phyloP scores from a whole-genome alignment of 2,329 filamentous ascomycete species.

The Talaromyces piceae region DNA sequence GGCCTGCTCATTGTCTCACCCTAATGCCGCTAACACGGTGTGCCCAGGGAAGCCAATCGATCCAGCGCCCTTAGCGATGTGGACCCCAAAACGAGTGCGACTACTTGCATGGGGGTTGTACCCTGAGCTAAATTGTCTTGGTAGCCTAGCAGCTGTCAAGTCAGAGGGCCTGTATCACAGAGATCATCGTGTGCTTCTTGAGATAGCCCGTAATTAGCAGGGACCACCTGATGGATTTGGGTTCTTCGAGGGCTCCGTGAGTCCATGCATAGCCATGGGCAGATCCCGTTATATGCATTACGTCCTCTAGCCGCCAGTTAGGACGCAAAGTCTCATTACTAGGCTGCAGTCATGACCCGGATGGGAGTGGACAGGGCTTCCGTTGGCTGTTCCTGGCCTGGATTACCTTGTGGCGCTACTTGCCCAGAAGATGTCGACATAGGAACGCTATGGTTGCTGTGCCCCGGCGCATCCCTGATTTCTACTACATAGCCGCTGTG shows the following conservation, averaged over 20 bases:
- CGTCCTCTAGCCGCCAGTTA: too few relatives aligned
- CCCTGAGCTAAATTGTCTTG: background rate
- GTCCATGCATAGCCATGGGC: background rate
- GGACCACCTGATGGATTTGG: background rate
- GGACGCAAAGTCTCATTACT: background rate
- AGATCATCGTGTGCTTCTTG: background rate
- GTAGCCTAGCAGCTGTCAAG: background rate
- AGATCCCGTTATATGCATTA: slow-evolving; percentile 3
- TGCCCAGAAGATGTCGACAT: background rate
- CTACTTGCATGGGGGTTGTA: background rate
- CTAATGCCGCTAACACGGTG: background rate
- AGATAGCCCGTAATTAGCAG: background rate
- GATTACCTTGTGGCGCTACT: background rate
- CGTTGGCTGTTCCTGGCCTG: background rate
- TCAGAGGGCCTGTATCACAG: background rate
- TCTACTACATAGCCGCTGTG: background rate
- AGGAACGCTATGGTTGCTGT: background rate
- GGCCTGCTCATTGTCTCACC: background rate
- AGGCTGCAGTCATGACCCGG: background rate
- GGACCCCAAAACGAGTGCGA: background rate
- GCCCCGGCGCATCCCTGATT: background rate
- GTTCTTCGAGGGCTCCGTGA: background rate
- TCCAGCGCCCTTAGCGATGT: background rate
- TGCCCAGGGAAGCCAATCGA: background rate
- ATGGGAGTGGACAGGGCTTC: background rate